Percentiles rank a stretch among this genome's conserved stretches.
Evolutionary conservation across 306 rosid genomes (phyloP).

Genomic region (Cucurbita argyrosperma): DNA sequence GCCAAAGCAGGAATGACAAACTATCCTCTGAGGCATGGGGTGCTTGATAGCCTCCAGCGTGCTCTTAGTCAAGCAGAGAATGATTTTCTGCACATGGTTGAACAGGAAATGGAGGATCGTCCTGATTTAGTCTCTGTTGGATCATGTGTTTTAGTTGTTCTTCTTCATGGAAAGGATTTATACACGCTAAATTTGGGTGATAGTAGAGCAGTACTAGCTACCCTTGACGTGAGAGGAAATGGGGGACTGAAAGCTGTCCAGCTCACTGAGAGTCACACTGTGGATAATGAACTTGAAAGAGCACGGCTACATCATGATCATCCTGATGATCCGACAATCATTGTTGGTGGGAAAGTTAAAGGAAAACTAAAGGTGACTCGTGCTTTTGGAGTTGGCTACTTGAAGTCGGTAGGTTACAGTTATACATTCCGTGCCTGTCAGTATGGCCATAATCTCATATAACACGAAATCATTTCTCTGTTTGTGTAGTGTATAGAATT

Average conservation of each 20-base stretch:
- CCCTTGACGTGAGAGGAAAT: conserved; percentile 18
- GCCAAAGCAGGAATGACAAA: conserved; percentile 8
- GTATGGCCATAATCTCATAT: conserved; percentile 2
- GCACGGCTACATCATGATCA: conserved; percentile 43
- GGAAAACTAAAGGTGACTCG: conserved; percentile 94
- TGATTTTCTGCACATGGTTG: conserved; percentile 93
- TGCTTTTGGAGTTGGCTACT: conserved; percentile 95
- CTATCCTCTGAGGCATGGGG: conserved; percentile 34
- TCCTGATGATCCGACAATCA: conserved; percentile 65
- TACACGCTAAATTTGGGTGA: conserved; percentile 84
- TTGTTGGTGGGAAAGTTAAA: conserved; percentile 69
- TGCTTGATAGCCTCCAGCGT: conserved; percentile 58
- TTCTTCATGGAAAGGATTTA: conserved; percentile 76
- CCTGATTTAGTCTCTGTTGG: conserved; percentile 93
- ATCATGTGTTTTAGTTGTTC: conserved; percentile 80
- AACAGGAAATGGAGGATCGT: conserved; percentile 92
- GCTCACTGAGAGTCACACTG: conserved; percentile 83
- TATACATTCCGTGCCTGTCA: not conserved
- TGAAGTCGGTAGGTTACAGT: conserved; percentile 55
- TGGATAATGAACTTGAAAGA: conserved; percentile 65
- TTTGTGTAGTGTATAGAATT: not conserved
- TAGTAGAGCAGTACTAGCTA: conserved; percentile 87
- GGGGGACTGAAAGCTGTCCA: conserved; percentile 52
- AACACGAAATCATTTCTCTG: not conserved
- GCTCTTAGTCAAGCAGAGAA: conserved; percentile 72